A percentile compares a stretch with the other conserved stretches of the same genome.
Evolutionary conservation across 2,329 filamentous ascomycete species (phyloP).

Genomic region (Xylariomycetidae sp.): DNA sequence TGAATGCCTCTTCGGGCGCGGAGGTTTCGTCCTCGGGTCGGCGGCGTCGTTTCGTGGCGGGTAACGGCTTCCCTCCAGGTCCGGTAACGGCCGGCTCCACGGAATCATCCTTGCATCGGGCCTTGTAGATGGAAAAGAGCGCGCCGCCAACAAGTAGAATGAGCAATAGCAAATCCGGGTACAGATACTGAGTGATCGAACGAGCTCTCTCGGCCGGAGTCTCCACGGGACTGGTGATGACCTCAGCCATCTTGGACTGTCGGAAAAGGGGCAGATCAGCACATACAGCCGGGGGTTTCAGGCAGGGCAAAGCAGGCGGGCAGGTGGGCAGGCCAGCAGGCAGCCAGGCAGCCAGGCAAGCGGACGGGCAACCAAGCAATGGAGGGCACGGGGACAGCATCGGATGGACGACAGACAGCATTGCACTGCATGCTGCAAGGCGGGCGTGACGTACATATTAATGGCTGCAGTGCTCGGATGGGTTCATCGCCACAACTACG

Average conservation of each 20-base stretch:
- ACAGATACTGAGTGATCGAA: conserved; percentile 42
- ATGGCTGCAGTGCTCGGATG: conserved; percentile 19
- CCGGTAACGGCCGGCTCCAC: conserved; percentile 52
- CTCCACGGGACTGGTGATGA: conserved; percentile 22
- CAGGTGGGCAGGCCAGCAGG: too few species aligned
- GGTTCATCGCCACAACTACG: conserved; percentile 21
- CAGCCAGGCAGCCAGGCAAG: too few species aligned
- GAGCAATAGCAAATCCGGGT: conserved; percentile 45
- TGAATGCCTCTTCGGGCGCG: conserved; percentile 30
- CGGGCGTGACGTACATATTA: conserved; percentile 27
- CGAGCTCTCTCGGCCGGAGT: conserved; percentile 37
- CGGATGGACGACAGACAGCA: conserved; percentile 20
- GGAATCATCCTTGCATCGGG: conserved; percentile 42
- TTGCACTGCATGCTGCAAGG: conserved; percentile 27
- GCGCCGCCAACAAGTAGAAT: conserved; percentile 45
- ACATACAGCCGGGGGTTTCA: conserved; percentile 8
- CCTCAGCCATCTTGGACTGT: conserved; percentile 26
- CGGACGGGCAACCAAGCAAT: too few species aligned
- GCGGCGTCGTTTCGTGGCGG: conserved; percentile 53
- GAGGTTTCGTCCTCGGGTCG: conserved; percentile 39
- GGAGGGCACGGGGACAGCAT: conserved; percentile 9
- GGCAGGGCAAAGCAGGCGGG: not conserved
- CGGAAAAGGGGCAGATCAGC: conserved; percentile 17
- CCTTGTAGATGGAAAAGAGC: conserved; percentile 46
- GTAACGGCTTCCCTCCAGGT: conserved; percentile 84